Evolutionary conservation across 441 rosid species (phyloP).

Genomic region (Erysimum cheiri): DNA sequence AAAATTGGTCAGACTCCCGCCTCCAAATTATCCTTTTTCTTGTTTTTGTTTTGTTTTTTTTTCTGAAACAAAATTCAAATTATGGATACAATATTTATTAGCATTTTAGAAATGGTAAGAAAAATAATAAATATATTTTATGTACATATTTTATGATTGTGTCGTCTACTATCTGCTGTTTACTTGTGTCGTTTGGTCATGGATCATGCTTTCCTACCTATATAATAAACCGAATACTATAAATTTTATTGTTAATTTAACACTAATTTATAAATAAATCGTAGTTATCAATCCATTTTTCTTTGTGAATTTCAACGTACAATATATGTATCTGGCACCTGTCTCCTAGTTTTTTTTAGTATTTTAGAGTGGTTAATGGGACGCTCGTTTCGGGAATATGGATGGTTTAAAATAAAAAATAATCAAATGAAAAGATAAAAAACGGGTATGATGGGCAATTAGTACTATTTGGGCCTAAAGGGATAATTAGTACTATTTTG

Average conservation of each 20-base stretch:
- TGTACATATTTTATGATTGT: no score
- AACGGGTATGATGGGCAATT: no score
- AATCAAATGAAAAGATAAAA: no score
- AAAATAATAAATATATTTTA: background rate
- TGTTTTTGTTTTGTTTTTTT: background rate
- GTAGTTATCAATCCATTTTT: background rate
- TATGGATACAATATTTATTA: background rate
- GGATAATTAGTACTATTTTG: background rate
- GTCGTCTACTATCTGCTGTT: background rate
- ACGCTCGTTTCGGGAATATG: slow-evolving; percentile 22
- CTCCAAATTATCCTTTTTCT: background rate
- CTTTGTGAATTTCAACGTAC: background rate
- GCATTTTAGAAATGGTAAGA: background rate
- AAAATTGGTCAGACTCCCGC: slow-evolving; percentile 17
- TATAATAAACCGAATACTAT: background rate
- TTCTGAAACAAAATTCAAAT: slow-evolving; percentile 9
- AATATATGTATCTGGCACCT: no score
- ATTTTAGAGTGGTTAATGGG: slow-evolving; percentile 30
- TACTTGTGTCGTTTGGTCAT: slow-evolving; percentile 23
- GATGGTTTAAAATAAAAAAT: background rate
- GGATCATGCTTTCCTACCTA: slow-evolving; percentile 16
- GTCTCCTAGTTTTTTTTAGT: background rate
- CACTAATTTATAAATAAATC: background rate
- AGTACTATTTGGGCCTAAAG: background rate
- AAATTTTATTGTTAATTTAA: background rate